These are phyloP conservation scores for Russula compacta DNA, from an alignment of 768 basidiomycete species.

Conservation along the genomic window DNA sequence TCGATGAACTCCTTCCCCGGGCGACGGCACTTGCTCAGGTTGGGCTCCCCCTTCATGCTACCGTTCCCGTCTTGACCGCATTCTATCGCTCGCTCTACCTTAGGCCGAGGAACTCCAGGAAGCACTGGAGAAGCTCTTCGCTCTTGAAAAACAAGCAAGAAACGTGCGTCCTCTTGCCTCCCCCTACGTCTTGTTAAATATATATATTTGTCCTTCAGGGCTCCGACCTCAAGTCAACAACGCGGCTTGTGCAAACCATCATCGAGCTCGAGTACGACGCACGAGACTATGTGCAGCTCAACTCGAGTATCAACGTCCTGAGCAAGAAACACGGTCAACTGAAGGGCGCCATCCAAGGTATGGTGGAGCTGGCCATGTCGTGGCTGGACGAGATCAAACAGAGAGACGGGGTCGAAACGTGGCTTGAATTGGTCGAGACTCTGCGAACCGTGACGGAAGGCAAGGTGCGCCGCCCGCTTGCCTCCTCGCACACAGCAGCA, in stretches of 20 bases:
- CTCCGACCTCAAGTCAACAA: conserved; percentile 87
- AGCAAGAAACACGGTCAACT: conserved; percentile 98
- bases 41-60: conserved; percentile 18
- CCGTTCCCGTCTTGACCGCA: not conserved
- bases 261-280: conserved; percentile 64
- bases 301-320: conserved; percentile 55
- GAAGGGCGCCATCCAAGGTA: conserved; percentile 80
- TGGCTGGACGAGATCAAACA: conserved; percentile 75
- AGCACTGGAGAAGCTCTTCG: conserved; percentile 80
- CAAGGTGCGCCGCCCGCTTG: conserved; percentile 51
- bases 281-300: conserved; percentile 60
- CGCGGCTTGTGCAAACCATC: conserved; percentile 69
- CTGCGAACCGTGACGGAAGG: conserved; percentile 90
- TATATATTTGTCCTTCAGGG: conserved; percentile 43
- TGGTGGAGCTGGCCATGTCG: conserved; percentile 78
- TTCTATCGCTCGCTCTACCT: not conserved
- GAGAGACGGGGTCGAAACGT: conserved; percentile 57
- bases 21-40: conserved; percentile 66
- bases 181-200: conserved; percentile 4
- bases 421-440: conserved; percentile 86
- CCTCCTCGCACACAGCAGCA: not conserved
- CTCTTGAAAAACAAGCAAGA: conserved; percentile 91
- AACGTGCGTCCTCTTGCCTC: conserved; percentile 48
- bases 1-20: conserved; percentile 64
- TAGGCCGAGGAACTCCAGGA: conserved; percentile 79